Evolutionary conservation across 2,329 filamentous ascomycete genomes (phyloP).

Genomic region (Aspergillus sp.): DNA sequence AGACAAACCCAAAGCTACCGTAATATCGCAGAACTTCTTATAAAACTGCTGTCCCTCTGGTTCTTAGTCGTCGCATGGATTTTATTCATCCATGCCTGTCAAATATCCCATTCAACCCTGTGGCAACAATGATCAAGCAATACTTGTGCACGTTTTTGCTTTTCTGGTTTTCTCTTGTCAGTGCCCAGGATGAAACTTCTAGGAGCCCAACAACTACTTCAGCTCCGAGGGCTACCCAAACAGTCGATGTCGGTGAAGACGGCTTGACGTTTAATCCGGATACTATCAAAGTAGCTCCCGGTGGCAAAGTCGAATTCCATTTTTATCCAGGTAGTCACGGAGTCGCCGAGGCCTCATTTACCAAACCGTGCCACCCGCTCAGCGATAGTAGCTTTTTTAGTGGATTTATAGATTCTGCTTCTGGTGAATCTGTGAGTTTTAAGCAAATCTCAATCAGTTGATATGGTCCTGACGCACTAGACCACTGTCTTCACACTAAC

Average conservation of each 20-base stretch:
- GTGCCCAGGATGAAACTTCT: constrained; percentile 5
- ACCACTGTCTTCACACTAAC: constrained; percentile 64
- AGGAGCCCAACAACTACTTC: constrained; percentile 4
- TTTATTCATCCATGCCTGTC: too few species aligned
- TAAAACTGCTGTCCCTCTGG: too few species aligned
- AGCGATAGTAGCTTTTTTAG: constrained; percentile 40
- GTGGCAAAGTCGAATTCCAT: constrained; percentile 51
- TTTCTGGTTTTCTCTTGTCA: not conserved
- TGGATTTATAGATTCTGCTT: constrained; percentile 32
- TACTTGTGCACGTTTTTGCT: constrained; percentile 2
- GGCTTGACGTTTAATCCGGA: constrained; percentile 42
- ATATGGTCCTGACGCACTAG: not conserved
- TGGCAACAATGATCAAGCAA: constrained; percentile 3
- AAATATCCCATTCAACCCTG: not conserved
- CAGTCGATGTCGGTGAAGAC: constrained; percentile 41
- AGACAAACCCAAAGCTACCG: too few species aligned
- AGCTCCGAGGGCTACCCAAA: constrained; percentile 20
- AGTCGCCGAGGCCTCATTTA: constrained; percentile 47
- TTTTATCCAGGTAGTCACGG: constrained; percentile 50
- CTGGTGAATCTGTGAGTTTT: constrained; percentile 3
- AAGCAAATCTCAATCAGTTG: not conserved
- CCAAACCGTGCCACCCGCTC: constrained; percentile 46
- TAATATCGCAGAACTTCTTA: too few species aligned
- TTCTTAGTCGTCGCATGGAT: too few species aligned
- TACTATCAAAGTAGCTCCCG: constrained; percentile 39